phyloP scores from a whole-genome alignment of 345 rosid genomes.

The Aethionema arabicum region DNA sequence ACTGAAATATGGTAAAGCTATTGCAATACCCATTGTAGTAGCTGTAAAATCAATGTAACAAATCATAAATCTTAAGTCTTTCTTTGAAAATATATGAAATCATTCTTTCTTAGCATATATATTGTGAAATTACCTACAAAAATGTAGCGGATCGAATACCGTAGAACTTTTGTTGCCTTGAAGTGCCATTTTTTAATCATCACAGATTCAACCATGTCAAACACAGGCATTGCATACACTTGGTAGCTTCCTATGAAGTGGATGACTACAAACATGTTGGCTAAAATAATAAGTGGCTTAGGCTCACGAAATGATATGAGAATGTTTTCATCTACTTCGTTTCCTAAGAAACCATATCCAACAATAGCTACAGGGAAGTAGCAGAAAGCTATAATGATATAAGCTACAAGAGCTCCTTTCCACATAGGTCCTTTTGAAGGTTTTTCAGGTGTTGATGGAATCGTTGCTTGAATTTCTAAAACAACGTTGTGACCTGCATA shows the following conservation, averaged over 20 bases:
- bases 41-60: conserved; percentile 31
- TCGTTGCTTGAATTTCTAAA: conserved; percentile 83
- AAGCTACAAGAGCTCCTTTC: conserved; percentile 70
- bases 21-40: conserved; percentile 57
- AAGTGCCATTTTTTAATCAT: conserved; percentile 55
- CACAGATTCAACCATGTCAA: conserved; percentile 64
- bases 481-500: conserved; percentile 89
- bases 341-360: conserved; percentile 58
- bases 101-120: not conserved
- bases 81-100: not conserved
- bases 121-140: conserved; percentile 50
- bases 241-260: conserved; percentile 87
- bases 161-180: conserved; percentile 38
- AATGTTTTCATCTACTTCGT: conserved; percentile 52
- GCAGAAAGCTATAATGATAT: conserved; percentile 68
- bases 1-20: conserved; percentile 61
- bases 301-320: conserved; percentile 54
- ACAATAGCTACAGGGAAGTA: conserved; percentile 77
- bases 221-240: conserved; percentile 70
- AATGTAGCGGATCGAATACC: conserved; percentile 41
- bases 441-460: conserved; percentile 79
- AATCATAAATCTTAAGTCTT: not conserved
- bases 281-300: conserved; percentile 53
- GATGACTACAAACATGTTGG: conserved; percentile 73
- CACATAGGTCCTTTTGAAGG: conserved; percentile 84